Evolutionary conservation across 179 eudicot genomes (phyloP).

Genomic region (Corrigiola litoralis): DNA sequence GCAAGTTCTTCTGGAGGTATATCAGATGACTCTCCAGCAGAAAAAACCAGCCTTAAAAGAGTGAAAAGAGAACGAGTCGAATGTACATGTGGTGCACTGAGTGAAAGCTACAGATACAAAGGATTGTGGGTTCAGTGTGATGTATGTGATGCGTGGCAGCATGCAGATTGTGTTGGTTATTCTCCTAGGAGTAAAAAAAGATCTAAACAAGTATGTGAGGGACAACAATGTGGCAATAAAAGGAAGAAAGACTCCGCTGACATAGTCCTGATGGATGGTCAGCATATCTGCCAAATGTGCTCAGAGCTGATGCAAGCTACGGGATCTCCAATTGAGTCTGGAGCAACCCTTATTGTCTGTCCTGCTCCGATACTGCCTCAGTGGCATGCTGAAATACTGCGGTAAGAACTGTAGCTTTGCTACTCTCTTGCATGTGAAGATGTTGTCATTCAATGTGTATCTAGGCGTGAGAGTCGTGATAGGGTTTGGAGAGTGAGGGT

Average conservation of each 20-base stretch:
- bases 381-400: constrained; percentile 94
- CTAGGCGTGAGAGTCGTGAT: not conserved
- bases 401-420: constrained; percentile 41
- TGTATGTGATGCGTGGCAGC: constrained; percentile 99
- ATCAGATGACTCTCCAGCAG: constrained; percentile 28
- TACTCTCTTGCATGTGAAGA: not conserved
- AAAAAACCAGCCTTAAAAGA: constrained; percentile 48
- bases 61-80: constrained; percentile 90
- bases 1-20: constrained; percentile 22
- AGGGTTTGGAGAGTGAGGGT: not conserved
- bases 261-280: constrained; percentile 46
- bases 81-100: constrained; percentile 90
- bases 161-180: constrained; percentile 88
- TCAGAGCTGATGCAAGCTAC: constrained; percentile 70
- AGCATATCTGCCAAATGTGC: constrained; percentile 67
- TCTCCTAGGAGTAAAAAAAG: constrained; percentile 32
- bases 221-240: constrained; percentile 21
- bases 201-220: constrained; percentile 20
- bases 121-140: constrained; percentile 99
- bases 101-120: constrained; percentile 66
- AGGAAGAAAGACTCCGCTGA: constrained; percentile 40
- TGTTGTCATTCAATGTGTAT: not conserved
- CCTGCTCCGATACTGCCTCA: constrained; percentile 92
- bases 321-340: constrained; percentile 68
- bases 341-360: constrained; percentile 96